A percentile compares a stretch with the other conserved stretches of the same genome.
These are phyloP conservation scores for Triadica sebifera DNA, from an alignment of 345 rosid species.

Conservation along the genomic window DNA sequence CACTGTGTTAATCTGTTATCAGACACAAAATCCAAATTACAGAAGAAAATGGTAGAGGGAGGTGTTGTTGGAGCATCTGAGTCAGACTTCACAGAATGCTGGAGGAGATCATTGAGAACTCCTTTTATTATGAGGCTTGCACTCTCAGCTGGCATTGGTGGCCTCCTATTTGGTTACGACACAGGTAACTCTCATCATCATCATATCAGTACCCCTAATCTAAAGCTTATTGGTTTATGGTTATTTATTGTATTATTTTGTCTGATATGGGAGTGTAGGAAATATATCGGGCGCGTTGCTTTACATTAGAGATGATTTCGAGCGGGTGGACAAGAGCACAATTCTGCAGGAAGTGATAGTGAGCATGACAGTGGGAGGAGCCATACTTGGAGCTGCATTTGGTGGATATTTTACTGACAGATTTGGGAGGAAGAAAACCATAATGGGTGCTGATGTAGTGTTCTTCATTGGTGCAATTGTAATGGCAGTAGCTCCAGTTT, in stretches of 20 bases:
- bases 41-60: conserved; percentile 60
- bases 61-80: conserved; percentile 47
- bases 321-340: conserved; percentile 54
- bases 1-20: too few relatives aligned
- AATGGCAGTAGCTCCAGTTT: conserved; percentile 74
- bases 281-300: conserved; percentile 90
- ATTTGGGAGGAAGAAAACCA: conserved; percentile 63
- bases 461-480: conserved; percentile 65
- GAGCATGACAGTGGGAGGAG: conserved; percentile 88
- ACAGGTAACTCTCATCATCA: conserved; percentile 40
- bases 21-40: too few relatives aligned
- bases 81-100: conserved; percentile 72
- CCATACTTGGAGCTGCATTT: conserved; percentile 75
- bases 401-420: conserved; percentile 83
- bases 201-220: too few relatives aligned
- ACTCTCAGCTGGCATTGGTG: conserved; percentile 85
- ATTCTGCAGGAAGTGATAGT: conserved; percentile 77
- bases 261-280: conserved; percentile 31
- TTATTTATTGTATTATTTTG: not conserved
- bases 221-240: not conserved
- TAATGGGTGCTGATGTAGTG: conserved; percentile 55
- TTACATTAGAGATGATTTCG: conserved; percentile 70
- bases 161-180: conserved; percentile 84
- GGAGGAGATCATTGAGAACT: conserved; percentile 58
- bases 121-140: conserved; percentile 82